Percentiles rank a stretch among this genome's conserved stretches.
Conservation (phyloP, 139 green algal species). For the Coelastrella sp. region DNA sequence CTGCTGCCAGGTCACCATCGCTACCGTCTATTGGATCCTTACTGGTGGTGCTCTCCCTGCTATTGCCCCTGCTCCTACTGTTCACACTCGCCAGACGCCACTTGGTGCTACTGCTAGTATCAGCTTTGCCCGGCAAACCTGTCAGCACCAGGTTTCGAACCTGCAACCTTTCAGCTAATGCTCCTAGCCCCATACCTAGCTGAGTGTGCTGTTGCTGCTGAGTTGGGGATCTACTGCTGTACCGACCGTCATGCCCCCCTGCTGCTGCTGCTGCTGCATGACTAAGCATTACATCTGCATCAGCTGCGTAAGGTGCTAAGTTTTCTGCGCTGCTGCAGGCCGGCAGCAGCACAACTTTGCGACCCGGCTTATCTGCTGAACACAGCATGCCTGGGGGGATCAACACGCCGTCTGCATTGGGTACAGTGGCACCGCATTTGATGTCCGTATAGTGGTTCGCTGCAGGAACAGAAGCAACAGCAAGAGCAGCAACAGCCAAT, state of each 20-base stretch:
- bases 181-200: constrained; percentile 11
- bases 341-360: constrained; percentile 37
- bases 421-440: constrained; percentile 25
- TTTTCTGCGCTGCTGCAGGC: not conserved
- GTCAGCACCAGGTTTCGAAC: constrained; percentile 3
- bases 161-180: constrained; percentile 1
- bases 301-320: not conserved
- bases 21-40: not conserved
- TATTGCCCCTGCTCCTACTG: not conserved
- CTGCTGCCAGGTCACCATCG: not conserved
- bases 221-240: not conserved
- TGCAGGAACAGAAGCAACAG: not conserved
- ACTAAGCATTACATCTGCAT: constrained; percentile 40
- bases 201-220: not conserved
- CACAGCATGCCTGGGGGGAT: constrained; percentile 36
- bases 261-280: constrained; percentile 38
- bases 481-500: not conserved
- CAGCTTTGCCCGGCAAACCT: not conserved
- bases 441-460: not conserved
- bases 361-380: constrained; percentile 27
- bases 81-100: too few species aligned
- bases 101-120: not conserved
- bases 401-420: not conserved
- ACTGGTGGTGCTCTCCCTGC: not conserved
- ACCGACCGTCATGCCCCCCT: not conserved